phyloP scores from a whole-genome alignment of 495 filamentous ascomycete species.

The Collariella sp. region DNA sequence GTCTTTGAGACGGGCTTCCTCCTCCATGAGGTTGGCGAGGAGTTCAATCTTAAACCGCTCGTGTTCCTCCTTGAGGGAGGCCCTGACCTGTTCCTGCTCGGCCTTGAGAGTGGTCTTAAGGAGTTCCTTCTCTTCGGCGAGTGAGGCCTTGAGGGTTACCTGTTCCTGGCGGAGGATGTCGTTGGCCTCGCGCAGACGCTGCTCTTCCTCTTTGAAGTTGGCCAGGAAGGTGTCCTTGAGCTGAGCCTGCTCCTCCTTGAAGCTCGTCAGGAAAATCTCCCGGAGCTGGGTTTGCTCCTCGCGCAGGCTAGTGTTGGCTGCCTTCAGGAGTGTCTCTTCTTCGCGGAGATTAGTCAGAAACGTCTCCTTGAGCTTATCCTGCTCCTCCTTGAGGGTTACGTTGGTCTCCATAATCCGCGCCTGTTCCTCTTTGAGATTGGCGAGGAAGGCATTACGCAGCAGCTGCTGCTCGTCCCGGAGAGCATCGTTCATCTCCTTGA shows the following conservation, averaged over 20 bases:
- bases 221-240: constrained; percentile 29
- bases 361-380: constrained; percentile 18
- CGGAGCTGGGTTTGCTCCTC: constrained; percentile 72
- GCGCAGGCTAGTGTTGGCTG: constrained; percentile 39
- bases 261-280: constrained; percentile 52
- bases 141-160: constrained; percentile 1
- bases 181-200: constrained; percentile 14
- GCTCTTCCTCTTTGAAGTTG: constrained; percentile 22
- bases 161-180: constrained; percentile 17
- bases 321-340: constrained; percentile 20
- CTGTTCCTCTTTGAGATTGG: constrained; percentile 58
- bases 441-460: constrained; percentile 44
- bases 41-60: constrained; percentile 24
- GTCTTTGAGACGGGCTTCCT: constrained; percentile 68
- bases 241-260: constrained; percentile 38
- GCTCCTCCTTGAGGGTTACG: constrained; percentile 21
- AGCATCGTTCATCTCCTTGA: constrained; percentile 17
- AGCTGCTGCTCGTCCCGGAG: constrained; percentile 25
- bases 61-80: constrained; percentile 23
- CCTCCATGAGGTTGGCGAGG: constrained; percentile 62
- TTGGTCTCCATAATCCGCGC: constrained; percentile 40
- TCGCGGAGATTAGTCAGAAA: constrained; percentile 20
- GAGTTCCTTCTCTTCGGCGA: constrained; percentile 14
- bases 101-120: neutral
- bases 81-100: constrained; percentile 18